Conservation (phyloP, 2,329 filamentous ascomycete genomes). For the Penicillium concentricum region DNA sequence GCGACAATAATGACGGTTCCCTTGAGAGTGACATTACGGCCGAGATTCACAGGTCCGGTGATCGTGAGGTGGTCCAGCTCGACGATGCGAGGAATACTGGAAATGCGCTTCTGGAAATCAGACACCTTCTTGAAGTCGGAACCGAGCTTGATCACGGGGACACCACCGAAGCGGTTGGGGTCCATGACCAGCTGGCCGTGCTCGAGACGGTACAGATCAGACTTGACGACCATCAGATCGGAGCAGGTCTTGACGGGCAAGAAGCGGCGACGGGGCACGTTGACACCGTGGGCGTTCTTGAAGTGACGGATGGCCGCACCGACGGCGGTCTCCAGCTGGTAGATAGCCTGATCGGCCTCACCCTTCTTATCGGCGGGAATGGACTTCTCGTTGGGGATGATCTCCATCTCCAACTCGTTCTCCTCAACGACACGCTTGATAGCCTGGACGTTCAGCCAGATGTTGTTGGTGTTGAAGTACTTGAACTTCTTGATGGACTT, state of each 20-base stretch:
- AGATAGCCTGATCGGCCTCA: conserved; percentile 94
- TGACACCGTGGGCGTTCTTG: conserved; percentile 97
- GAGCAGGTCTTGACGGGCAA: conserved; percentile 99
- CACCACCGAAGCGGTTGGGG: conserved; percentile 91
- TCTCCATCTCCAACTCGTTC: conserved; percentile 98
- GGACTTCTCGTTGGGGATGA: conserved; percentile 98
- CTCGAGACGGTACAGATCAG: conserved; percentile 96
- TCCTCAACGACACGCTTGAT: conserved; percentile 99
- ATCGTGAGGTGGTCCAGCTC: conserved; percentile 79
- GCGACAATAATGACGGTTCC: conserved; percentile 98
- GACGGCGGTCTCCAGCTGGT: conserved; percentile 98
- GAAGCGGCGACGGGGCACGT: conserved; percentile 96
- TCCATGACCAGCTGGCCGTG: conserved; percentile 98
- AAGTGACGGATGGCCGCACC: conserved; percentile 99
- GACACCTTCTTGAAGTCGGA: conserved; percentile 99
- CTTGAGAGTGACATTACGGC: conserved; percentile 92
- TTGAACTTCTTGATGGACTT: conserved; percentile 99
- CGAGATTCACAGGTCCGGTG: conserved; percentile 94
- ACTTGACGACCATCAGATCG: conserved; percentile 99
- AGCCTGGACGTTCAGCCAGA: conserved; percentile 97
- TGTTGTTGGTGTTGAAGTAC: conserved; percentile 99
- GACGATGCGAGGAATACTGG: conserved; percentile 52
- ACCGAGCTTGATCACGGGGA: conserved; percentile 97
- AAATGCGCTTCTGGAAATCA: conserved; percentile 57
- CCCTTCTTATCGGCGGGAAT: conserved; percentile 99